Evolutionary conservation across 225 moss, liverwort and hornwort genomes (phyloP).

Genomic region (Anthoceros angustus): DNA sequence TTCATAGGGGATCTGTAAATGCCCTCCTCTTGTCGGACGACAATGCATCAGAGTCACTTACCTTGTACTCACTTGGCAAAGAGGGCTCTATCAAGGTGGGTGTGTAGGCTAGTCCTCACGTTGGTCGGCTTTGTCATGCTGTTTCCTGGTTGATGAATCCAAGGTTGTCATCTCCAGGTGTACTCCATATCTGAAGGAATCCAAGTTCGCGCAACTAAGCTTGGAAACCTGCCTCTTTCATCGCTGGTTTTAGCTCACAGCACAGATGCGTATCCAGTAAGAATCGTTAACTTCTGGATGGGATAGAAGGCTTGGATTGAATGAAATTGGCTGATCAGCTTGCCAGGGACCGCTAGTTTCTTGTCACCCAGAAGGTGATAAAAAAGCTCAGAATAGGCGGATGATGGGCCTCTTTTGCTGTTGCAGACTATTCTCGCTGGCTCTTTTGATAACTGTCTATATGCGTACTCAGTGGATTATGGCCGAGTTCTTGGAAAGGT

Average conservation of each 20-base stretch:
- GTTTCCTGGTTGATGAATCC: neutral
- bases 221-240: conserved; percentile 78
- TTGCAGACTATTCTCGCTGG: conserved; percentile 78
- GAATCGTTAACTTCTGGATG: conserved; percentile 7
- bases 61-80: conserved; percentile 77
- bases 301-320: too few relatives aligned
- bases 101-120: neutral
- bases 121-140: neutral
- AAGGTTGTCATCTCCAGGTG: conserved; percentile 30
- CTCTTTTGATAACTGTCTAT: conserved; percentile 80
- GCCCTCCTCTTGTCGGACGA: conserved; percentile 67
- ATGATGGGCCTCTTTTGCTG: neutral
- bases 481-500: conserved; percentile 98
- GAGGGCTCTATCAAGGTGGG: conserved; percentile 83
- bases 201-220: conserved; percentile 85
- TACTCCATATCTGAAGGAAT: conserved; percentile 94
- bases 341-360: too few relatives aligned
- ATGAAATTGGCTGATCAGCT: neutral
- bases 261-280: conserved; percentile 81
- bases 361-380: neutral
- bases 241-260: conserved; percentile 62
- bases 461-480: conserved; percentile 88
- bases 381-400: neutral
- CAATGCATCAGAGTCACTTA: conserved; percentile 82
- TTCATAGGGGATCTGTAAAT: conserved; percentile 81